phyloP scores from a whole-genome alignment of 345 rosid species.

The Durio zibethinus region DNA sequence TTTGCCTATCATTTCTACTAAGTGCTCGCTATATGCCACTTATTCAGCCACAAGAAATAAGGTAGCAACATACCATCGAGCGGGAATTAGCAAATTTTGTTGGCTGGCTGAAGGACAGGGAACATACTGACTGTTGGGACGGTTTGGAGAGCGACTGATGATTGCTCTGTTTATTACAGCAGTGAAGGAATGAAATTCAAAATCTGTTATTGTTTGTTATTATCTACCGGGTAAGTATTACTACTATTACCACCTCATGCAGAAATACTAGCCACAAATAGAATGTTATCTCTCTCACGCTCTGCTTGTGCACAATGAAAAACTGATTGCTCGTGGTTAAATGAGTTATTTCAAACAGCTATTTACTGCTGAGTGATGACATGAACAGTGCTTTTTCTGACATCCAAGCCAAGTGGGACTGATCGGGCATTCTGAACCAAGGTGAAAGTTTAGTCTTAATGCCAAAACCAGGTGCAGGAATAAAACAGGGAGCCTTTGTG shows the following conservation, averaged over 20 bases:
- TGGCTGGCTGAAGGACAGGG: not conserved
- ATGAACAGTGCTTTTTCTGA: not conserved
- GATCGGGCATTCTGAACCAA: not conserved
- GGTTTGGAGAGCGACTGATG: not conserved
- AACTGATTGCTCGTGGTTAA: not conserved
- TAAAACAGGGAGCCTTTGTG: not conserved
- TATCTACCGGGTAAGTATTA: not conserved
- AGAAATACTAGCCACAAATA: not conserved
- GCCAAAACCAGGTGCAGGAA: not conserved
- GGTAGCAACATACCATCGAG: not conserved
- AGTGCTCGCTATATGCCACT: not conserved
- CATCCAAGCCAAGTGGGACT: not conserved
- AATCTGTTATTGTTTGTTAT: not conserved
- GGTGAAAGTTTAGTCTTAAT: not conserved
- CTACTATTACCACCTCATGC: not conserved
- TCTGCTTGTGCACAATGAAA: not conserved
- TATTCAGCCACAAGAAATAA: not conserved
- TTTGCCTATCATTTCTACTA: not conserved
- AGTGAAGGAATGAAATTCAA: not conserved
- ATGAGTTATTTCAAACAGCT: constrained; percentile 5
- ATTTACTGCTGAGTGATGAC: not conserved
- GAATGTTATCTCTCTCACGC: not conserved
- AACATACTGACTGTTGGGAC: not conserved
- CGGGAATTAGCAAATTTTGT: not conserved
- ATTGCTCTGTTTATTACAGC: not conserved